Base-by-base conservation (phyloP, 768 basidiomycete species). In the Rhodotorula taiwanensis region DNA sequence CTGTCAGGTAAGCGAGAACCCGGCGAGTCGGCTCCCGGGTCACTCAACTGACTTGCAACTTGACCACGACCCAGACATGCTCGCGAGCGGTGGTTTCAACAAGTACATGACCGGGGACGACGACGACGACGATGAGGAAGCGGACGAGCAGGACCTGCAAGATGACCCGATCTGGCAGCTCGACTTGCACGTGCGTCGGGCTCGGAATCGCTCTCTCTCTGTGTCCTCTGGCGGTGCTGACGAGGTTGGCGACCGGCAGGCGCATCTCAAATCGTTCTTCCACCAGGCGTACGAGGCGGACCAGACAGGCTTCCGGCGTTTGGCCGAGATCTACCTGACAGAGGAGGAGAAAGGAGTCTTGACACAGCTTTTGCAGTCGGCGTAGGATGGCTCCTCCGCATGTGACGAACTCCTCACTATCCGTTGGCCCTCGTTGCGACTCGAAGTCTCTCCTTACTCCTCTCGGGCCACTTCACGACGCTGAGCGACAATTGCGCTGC, bases 81-180 rank as follows among this genome's bases (percentile, higher is more conserved):
- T 91, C 52, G 85, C 86, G 16, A 83, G 84, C 2, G 84, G 82
- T 52, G 79, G 83, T 71, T 81, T 84, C 30, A 83, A 86, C 70
- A 88, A 88, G 71, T 86, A 85, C 66, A 87, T 89, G 70, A 85
- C 47, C 11, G 58, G 54, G n/a, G 48, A 42, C 10, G 64, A 66
- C 34, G 64, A 60, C 33, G 68, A 48, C 4, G 82, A 86, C 21
- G 83, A 83, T 48, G 83, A 80, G 47, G 36, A n/a, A n/a, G 86
- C 85, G 16, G 79, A 82, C 67, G 93, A 97, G 73, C 89, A 92
- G 66, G 93, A 97, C 74, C 80, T 97, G 52, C 83, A 83, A 77
- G 83, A 82, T 57, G 94, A 98, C 75, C 85, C 88, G 8, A 80
- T 95, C 58, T 88, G 86, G 28, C 84, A 86, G 61, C 85, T 98